Evolutionary conservation across 352 stramenopile species (phyloP), one percentile per base, ranked within the genome.

Genomic region (Globisporangium recalcitrans): DNA sequence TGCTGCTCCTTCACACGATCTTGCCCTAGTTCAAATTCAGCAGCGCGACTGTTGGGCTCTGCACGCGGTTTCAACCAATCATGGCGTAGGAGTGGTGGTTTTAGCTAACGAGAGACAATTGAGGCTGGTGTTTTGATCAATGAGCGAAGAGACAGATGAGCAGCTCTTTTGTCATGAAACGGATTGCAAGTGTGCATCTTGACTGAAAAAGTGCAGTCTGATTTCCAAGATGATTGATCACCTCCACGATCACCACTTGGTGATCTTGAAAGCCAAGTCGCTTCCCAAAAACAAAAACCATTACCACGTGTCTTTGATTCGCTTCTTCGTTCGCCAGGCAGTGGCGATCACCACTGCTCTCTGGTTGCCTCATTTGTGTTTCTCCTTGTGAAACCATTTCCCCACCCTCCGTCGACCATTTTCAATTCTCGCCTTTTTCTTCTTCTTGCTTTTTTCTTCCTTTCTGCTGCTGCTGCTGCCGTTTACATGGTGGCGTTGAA

Each of bases 401-500:
- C 44, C 55, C 24, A 21, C 21, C 9, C 9, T 21, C 44, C 46
- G 16, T 38, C 26, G 2, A 32, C 27, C 11, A 11, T 5, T 27
- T n/a, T 47, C 27, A 47, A 22, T 32, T 55, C 7, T 14, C n/a
- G n/a, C n/a, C n/a, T 32, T 5, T 13, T 26, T 34, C 21, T 6
- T 8, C 51, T 21, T 29, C 29, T 55, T 29, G n/a, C 13, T 34
- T 16, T 10, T 22, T 19, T n/a, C n/a, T n/a, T n/a, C n/a, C n/a
- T n/a, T n/a, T n/a, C n/a, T n/a, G n/a, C n/a, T 21, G 22, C 29
- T 27, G n/a, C 14, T 34, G 14, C 26, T 24, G 14, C 19, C 56
- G 48, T 2, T 82, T 91, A 98, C 79, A 98, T 96, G 64, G 90
- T 95, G 31, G 91, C 89, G 58, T 89, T 97, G 72, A 98, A 98